Percentiles rank a stretch among this genome's conserved stretches.
Conservation (phyloP, 345 rosid genomes). For the Salix brachista region DNA sequence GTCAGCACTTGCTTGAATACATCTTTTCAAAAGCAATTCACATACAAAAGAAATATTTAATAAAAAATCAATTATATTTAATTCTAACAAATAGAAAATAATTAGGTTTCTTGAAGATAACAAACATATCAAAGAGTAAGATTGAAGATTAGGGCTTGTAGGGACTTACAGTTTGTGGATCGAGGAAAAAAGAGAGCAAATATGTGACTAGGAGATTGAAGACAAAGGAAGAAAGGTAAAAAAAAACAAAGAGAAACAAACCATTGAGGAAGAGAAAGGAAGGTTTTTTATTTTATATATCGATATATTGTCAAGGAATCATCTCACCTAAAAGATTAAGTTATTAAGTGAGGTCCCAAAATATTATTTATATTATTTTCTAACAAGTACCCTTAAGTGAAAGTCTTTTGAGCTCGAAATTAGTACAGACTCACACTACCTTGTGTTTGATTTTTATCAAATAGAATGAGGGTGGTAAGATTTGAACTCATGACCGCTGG, state of each 20-base stretch:
- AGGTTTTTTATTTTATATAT: neutral
- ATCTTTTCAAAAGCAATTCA: neutral
- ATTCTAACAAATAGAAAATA: neutral
- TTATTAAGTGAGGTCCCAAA: no score
- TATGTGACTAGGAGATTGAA: slow-evolving; percentile 41
- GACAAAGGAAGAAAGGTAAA: neutral
- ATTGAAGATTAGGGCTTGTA: slow-evolving; percentile 17
- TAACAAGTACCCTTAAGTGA: no score
- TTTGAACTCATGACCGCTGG: no score
- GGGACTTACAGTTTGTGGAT: slow-evolving; percentile 39
- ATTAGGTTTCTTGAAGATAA: slow-evolving; percentile 30
- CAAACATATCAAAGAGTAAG: slow-evolving; percentile 15
- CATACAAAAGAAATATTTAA: neutral
- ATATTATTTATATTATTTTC: no score
- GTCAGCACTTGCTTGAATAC: no score
- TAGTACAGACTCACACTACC: no score
- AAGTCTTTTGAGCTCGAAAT: no score
- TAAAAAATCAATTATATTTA: neutral
- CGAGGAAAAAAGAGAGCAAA: slow-evolving; percentile 20
- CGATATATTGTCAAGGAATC: no score
- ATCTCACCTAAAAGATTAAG: no score
- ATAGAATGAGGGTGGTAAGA: no score
- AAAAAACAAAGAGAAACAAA: slow-evolving; percentile 7
- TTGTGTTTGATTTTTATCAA: no score
- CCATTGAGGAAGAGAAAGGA: slow-evolving; percentile 12